Evolutionary conservation across 805 yeast genomes (phyloP), one percentile per base, ranked within the genome.

Genomic region (Hanseniaspora nectarophila): DNA sequence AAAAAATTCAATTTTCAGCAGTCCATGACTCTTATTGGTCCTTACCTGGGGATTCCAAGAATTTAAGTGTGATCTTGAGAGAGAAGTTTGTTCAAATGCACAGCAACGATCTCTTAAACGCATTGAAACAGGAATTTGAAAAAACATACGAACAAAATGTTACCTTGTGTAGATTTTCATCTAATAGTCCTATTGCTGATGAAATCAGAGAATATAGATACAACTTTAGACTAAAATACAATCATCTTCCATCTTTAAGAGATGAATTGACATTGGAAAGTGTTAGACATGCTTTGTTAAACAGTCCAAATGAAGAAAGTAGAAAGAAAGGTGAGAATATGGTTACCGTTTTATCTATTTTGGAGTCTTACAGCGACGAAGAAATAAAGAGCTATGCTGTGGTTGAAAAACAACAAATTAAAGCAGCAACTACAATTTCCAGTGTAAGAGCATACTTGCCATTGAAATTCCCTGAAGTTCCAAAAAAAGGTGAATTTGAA

Each of bases 1-100:
- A 63, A 1, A 78, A 77, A 0, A 67, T 92, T 46, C 71, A 79
- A 12, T 90, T 92, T 73, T 96, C 97, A 0, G 80, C 97, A 0
- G 98, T 90, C 23, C 98, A 90, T 67, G 98, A 90, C 65, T 90
- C 97, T 0, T 90, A 85, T 65, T 90, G 98, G 98, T 88, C 97
- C 0, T 97, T 92, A 64, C 97, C 98, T 1, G 70, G 78, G 46
- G 90, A 85, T 63, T 80, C 90, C 39, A 81, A 80, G 55, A 63
- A 61, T 3, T 81, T 90, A 92, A 86, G 81, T 65, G 61, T 59
- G 13, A 69, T 76, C 43, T 70, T 92, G 57, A 76, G 98, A 62
- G 81, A 83, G 34, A 81, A 85, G 54, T 90, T 90, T 64, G 82
- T 92, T 56, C 69, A 74, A 49, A 70, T 90, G 53, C 97, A 90